These are phyloP conservation scores for Globisporangium sylvaticum DNA, from an alignment of 352 stramenopile species.

Conservation along the genomic window DNA sequence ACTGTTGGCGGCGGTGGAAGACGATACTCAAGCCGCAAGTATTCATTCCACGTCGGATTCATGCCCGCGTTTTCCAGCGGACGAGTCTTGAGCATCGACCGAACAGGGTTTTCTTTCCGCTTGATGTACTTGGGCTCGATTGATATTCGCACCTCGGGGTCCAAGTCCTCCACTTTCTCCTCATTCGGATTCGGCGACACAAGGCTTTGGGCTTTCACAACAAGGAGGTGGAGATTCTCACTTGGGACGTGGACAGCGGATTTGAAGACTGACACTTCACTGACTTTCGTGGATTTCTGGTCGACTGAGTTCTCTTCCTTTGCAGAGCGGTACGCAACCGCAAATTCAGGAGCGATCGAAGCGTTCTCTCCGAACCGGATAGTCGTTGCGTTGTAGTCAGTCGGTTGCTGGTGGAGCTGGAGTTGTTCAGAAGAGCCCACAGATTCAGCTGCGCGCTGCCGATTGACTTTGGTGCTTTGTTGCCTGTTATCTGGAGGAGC, in stretches of 20 bases:
- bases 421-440: conserved; percentile 14
- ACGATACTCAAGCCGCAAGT: conserved; percentile 42
- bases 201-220: conserved; percentile 33
- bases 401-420: neutral
- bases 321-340: conserved; percentile 16
- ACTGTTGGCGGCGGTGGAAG: conserved; percentile 13
- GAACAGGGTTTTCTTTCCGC: conserved; percentile 43
- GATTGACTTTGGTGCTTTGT: conserved; percentile 17
- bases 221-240: conserved; percentile 40
- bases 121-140: conserved; percentile 50
- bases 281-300: neutral
- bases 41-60: conserved; percentile 47
- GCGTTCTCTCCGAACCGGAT: conserved; percentile 25
- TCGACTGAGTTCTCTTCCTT: conserved; percentile 2
- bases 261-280: conserved; percentile 2
- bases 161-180: conserved; percentile 31
- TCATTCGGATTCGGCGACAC: conserved; percentile 25
- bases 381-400: conserved; percentile 7
- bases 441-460: conserved; percentile 30
- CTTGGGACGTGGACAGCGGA: conserved; percentile 19
- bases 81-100: conserved; percentile 47
- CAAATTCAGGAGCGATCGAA: conserved; percentile 26
- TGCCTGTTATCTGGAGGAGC: conserved; percentile 17
- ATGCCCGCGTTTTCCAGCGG: conserved; percentile 37
- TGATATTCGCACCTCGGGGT: conserved; percentile 42